Evolutionary conservation across 441 rosid species (phyloP).

Genomic region (Erodium trifolium): DNA sequence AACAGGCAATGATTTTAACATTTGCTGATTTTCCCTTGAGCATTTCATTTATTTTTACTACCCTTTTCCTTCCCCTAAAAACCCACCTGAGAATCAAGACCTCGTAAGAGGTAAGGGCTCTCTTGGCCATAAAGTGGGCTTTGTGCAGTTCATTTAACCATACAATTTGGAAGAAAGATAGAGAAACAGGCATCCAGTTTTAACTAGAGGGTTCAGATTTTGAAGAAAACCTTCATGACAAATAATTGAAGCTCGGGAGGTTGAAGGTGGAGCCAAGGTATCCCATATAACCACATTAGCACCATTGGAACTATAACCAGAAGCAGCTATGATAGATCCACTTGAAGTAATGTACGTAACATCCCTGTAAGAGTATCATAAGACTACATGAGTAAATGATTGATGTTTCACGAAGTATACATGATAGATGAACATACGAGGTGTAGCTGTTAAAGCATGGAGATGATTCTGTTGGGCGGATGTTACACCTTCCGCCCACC

Average conservation of each 20-base stretch:
- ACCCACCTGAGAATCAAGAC: neutral
- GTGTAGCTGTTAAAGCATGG: constrained; percentile 81
- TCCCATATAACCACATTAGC: constrained; percentile 93
- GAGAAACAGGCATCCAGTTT: constrained; percentile 9
- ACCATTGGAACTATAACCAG: constrained; percentile 77
- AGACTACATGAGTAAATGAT: constrained; percentile 4
- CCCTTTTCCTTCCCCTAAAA: neutral
- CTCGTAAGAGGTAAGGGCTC: neutral
- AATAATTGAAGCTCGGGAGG: constrained; percentile 70
- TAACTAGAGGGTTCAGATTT: neutral
- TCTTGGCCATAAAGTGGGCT: neutral
- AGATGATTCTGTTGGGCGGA: constrained; percentile 76
- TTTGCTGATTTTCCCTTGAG: neutral
- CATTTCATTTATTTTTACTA: neutral
- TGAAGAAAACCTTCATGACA: constrained; percentile 75
- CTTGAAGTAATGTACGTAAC: constrained; percentile 73
- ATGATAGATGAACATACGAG: constrained; percentile 47
- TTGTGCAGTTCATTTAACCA: neutral
- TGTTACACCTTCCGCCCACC: constrained; percentile 90
- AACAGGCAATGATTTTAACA: neutral
- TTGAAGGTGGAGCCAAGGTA: constrained; percentile 86
- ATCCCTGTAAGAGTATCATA: constrained; percentile 51
- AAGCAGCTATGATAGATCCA: constrained; percentile 86
- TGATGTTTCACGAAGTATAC: neutral
- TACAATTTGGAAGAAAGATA: constrained; percentile 1